Base-by-base conservation (phyloP, 108 stramenopile genomes). In the Halocafeteria seosinensis region DNA sequence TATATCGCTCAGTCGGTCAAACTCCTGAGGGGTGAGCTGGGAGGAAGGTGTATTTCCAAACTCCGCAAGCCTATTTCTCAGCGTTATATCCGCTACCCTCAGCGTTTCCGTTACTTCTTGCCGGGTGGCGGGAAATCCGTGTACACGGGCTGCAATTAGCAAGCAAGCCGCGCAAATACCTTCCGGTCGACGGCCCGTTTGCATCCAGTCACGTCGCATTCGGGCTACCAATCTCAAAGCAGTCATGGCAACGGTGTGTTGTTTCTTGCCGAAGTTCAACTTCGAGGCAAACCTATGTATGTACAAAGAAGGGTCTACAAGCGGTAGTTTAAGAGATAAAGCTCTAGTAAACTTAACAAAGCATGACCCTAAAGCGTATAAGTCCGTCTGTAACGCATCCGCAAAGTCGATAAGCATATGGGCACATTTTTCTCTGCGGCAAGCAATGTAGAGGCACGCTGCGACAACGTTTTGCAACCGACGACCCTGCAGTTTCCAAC, bases 181-280 rank as follows among this genome's bases (percentile, higher is more conserved):
- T 28, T 90, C 88, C 0, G 96, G 96, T 25, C 92, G 81, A 1
- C 96, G 85, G 5, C 96, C 96, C 1, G 90, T 84, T 24, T 88
- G 89, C 50, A 98, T 92, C 93, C 94, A 98, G 80, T 98, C 92
- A 38, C 94, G 83, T 73, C 90, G 89, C 92, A 98, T 92, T 24
- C 90, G 73, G 24, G 84, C 89, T 26, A 94, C 88, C 21, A 98
- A 67, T 37, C 90, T 85, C 1, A 90, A 72, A 12, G 90, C 85
- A 17, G 90, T 90, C 73, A 87, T 73, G 31, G 85, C 79, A 6
- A 90, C 90, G 24, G 81, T 76, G 58, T 87, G 85, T 57, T 85
- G 62, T 72, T 88, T 89, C 61, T 89, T 87, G 30, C 90, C 91
- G 9, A 98, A 78, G 50, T 91, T 88, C 50, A 98, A 77, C 76